phyloP scores from a whole-genome alignment of 805 yeast genomes.

The Pichia heedii region DNA sequence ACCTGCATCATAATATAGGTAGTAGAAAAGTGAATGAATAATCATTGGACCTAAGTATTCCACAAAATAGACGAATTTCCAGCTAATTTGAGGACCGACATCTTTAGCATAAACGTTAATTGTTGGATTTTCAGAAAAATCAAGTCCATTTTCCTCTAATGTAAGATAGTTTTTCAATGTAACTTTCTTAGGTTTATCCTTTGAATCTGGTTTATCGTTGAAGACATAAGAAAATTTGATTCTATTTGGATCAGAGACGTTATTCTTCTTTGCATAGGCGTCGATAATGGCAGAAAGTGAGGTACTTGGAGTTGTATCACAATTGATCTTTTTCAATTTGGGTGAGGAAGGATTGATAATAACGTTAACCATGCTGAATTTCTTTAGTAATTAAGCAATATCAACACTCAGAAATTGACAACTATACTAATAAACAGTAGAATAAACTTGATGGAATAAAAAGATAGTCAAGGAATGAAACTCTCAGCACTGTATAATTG shows the following conservation, averaged over 20 bases:
- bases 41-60: slow-evolving; percentile 89
- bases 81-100: slow-evolving; percentile 84
- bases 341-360: slow-evolving; percentile 55
- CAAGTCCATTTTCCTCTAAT: slow-evolving; percentile 38
- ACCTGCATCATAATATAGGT: slow-evolving; percentile 29
- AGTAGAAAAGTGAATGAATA: slow-evolving; percentile 65
- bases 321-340: slow-evolving; percentile 39
- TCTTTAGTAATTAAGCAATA: too few relatives aligned
- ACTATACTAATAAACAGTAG: too few relatives aligned
- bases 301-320: slow-evolving; percentile 30
- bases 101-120: slow-evolving; percentile 64
- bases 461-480: too few relatives aligned
- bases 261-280: slow-evolving; percentile 33
- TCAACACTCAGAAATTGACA: too few relatives aligned
- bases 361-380: slow-evolving; percentile 33
- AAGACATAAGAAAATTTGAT: slow-evolving; percentile 42
- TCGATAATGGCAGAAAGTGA: slow-evolving; percentile 30
- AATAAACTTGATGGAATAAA: too few relatives aligned
- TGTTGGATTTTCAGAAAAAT: slow-evolving; percentile 24
- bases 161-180: slow-evolving; percentile 39
- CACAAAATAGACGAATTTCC: slow-evolving; percentile 82
- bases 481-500: too few relatives aligned
- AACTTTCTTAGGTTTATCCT: slow-evolving; percentile 26
- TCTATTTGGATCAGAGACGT: slow-evolving; percentile 35
- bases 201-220: slow-evolving; percentile 14